These are phyloP conservation scores for Coccomyxa subellipsoidea DNA, from an alignment of 163 green algal species.

Conservation along the genomic window DNA sequence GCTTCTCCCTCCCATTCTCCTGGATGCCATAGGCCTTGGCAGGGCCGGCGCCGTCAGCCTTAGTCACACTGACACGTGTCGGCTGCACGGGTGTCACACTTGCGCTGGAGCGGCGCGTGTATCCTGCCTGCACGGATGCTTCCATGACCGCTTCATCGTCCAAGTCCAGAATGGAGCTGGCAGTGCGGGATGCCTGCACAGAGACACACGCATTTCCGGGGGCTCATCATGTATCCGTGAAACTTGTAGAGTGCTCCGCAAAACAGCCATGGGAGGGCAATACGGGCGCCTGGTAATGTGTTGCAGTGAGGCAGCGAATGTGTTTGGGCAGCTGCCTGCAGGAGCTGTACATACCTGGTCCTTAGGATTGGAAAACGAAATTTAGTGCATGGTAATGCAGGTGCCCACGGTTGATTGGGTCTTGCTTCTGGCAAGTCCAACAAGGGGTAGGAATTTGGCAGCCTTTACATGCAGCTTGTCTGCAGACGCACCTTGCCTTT, in stretches of 20 bases:
- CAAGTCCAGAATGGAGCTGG: constrained; percentile 1
- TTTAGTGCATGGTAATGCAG: too few relatives aligned
- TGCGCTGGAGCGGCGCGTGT: not conserved
- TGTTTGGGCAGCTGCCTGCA: not conserved
- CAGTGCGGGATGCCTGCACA: not conserved
- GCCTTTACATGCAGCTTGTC: too few relatives aligned
- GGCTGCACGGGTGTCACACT: not conserved
- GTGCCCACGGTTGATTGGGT: too few relatives aligned
- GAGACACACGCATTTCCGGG: not conserved
- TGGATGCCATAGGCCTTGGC: too few relatives aligned
- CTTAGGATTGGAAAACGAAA: too few relatives aligned
- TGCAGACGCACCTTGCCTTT: too few relatives aligned
- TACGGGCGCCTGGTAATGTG: not conserved
- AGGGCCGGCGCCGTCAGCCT: not conserved
- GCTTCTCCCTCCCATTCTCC: too few relatives aligned
- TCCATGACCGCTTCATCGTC: not conserved
- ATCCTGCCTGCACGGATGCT: not conserved
- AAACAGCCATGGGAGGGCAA: not conserved
- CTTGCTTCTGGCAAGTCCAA: too few relatives aligned
- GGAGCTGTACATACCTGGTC: not conserved
- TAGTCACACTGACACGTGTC: not conserved
- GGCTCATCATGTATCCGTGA: too few relatives aligned
- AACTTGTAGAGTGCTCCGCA: not conserved
- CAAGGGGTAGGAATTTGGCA: too few relatives aligned
- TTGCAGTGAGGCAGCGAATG: not conserved